Base-by-base conservation (phyloP, 306 rosid genomes). In the Acacia melanoxylon region DNA sequence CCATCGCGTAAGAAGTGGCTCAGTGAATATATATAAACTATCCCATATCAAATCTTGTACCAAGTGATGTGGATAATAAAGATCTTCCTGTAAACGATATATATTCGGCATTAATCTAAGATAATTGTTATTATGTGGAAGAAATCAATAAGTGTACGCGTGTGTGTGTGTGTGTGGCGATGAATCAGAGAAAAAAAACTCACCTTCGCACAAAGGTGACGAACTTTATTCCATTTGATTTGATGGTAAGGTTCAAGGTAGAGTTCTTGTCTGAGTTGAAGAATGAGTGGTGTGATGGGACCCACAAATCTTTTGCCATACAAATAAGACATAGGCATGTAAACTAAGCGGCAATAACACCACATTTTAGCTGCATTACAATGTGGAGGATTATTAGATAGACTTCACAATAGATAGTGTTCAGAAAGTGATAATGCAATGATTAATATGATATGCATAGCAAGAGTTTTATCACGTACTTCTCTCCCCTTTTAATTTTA, bases 291-390 rank as follows among this genome's bases (percentile, higher is more conserved):
- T 54, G 98, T 94, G 79, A 92, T 92, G 42, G 88, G 89, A 35
- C 93, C 97, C 51, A 91, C 96, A 83, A 92, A 94, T 69, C 89
- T 86, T 78, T 84, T 90, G 5, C 97, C 97, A 37, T 89, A 92
- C 17, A 94, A 84, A 81, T 94, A 94, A 0, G 98, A 93, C 98
- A 94, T 94, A 8, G 97, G 95, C 89, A 94, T 86, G 87, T 86
- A 91, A 5, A 90, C 90, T 88, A 91, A 46, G 22, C 98, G 93
- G 31, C 94, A 92, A 49, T 92, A 91, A 85, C 98, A 94, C 86
- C 86, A 91, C 97, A 94, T 92, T 88, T 94, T 94, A 20, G 93
- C 98, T 92, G 89, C 83, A 87, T 46, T 44, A 19, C 12, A 29
- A 58, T 33, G 33, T 15, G 70, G n/a, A 66, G 17, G 45, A 27